These are phyloP conservation scores for Allium sativum DNA, from an alignment of 106 monocot genomes.

Conservation along the genomic window DNA sequence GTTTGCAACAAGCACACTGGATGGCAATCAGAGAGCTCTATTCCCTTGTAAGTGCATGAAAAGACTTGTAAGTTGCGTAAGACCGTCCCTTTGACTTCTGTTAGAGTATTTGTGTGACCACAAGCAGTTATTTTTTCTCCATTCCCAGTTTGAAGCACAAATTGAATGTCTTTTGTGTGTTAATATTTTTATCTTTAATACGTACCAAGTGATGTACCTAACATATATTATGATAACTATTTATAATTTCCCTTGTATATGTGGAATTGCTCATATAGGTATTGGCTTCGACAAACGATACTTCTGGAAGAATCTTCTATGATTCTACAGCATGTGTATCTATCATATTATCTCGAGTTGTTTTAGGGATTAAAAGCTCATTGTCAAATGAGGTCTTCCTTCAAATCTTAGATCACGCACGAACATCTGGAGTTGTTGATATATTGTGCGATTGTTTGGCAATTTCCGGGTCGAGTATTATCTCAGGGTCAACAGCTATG, in stretches of 20 bases:
- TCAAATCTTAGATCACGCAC: constrained; percentile 52
- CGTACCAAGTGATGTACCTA: too few species aligned
- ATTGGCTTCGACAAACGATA: constrained; percentile 28
- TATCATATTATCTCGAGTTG: constrained; percentile 65
- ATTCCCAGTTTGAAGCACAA: too few species aligned
- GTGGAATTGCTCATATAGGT: constrained; percentile 30
- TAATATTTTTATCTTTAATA: too few species aligned
- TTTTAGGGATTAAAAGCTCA: constrained; percentile 35
- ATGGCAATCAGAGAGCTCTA: constrained; percentile 41
- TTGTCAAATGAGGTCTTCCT: constrained; percentile 30
- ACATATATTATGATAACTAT: too few species aligned
- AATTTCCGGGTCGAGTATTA: constrained; percentile 53
- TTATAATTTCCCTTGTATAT: too few species aligned
- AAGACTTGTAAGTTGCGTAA: background rate
- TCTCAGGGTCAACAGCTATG: constrained; percentile 71
- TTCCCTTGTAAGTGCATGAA: constrained; percentile 45
- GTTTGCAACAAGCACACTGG: constrained; percentile 30
- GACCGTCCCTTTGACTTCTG: background rate
- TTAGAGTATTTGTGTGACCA: background rate
- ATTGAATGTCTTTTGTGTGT: too few species aligned
- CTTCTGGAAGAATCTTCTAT: constrained; percentile 69
- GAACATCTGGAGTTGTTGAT: constrained; percentile 34
- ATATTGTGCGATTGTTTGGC: constrained; percentile 49
- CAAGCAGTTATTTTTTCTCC: too few species aligned
- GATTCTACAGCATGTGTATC: constrained; percentile 79